phyloP scores from a whole-genome alignment of 768 basidiomycete genomes.

The Kwoniella sp. region DNA sequence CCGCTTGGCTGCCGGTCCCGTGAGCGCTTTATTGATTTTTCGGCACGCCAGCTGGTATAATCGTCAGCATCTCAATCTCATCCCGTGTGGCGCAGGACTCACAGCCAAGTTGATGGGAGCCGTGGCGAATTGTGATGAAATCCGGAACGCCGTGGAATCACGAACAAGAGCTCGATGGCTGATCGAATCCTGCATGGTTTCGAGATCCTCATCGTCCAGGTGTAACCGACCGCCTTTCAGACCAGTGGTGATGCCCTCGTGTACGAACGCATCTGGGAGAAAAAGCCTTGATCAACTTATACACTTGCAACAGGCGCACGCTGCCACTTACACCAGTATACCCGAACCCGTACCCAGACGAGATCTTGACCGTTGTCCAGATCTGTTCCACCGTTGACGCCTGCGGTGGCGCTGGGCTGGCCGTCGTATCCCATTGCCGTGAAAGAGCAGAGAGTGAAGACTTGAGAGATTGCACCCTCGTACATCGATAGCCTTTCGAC shows the following conservation, averaged over 20 bases:
- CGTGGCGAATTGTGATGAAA: conserved; percentile 52
- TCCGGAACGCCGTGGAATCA: conserved; percentile 17
- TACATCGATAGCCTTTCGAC: conserved; percentile 63
- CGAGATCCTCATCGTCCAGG: conserved; percentile 70
- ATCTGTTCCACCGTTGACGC: conserved; percentile 55
- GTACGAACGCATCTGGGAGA: conserved; percentile 61
- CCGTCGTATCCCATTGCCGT: conserved; percentile 52
- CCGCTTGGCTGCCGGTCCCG: conserved; percentile 69
- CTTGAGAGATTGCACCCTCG: conserved; percentile 76
- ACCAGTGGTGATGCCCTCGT: conserved; percentile 77
- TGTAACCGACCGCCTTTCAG: conserved; percentile 78
- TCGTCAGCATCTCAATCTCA: too few species aligned
- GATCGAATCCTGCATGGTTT: conserved; percentile 64
- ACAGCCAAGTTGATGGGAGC: conserved; percentile 69
- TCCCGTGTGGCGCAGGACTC: not conserved
- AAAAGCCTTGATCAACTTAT: not conserved
- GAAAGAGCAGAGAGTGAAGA: conserved; percentile 67
- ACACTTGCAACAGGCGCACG: not conserved
- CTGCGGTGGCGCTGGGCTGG: conserved; percentile 17
- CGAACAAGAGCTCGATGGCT: conserved; percentile 54
- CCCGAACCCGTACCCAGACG: conserved; percentile 64
- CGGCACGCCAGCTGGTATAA: conserved; percentile 62
- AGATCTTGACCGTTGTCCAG: conserved; percentile 55
- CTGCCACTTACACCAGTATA: conserved; percentile 66
- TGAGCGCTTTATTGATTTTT: conserved; percentile 69